Conservation (phyloP, 2,329 filamentous ascomycete species). For the Dothiorella sarmentorum region DNA sequence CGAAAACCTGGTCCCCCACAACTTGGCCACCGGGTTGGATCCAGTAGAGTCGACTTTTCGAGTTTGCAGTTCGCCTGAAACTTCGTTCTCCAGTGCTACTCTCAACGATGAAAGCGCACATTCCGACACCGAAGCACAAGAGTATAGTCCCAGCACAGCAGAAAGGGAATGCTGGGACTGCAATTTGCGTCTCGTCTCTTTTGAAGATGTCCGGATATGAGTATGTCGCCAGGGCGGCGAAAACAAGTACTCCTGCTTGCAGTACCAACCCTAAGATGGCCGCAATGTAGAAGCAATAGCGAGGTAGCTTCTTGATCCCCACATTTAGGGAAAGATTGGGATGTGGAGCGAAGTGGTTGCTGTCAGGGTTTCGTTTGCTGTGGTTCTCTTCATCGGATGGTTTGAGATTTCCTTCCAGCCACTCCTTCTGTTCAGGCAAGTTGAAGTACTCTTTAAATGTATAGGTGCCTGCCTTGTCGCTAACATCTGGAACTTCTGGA, state of each 20-base stretch:
- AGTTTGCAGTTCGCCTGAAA: too few relatives aligned
- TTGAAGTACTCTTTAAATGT: too few relatives aligned
- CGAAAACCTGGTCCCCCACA: neutral
- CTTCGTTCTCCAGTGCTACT: too few relatives aligned
- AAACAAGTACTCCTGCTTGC: neutral
- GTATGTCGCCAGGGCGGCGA: neutral
- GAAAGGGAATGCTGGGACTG: neutral
- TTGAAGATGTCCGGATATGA: neutral
- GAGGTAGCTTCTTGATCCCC: slow-evolving; percentile 13
- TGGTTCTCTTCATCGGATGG: neutral
- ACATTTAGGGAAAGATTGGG: slow-evolving; percentile 20
- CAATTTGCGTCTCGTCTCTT: neutral
- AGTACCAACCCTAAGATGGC: neutral
- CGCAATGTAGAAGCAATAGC: neutral
- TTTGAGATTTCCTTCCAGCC: neutral
- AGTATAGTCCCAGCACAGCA: neutral
- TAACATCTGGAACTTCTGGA: too few relatives aligned
- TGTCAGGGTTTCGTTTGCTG: neutral
- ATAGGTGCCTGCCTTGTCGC: too few relatives aligned
- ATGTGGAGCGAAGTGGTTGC: neutral
- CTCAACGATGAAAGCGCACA: neutral
- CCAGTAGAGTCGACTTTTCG: neutral
- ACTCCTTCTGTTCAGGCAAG: too few relatives aligned
- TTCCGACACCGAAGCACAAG: neutral
- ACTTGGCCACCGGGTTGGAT: neutral